Evolutionary conservation across 2,329 filamentous ascomycete genomes (phyloP).

Genomic region (Fusarium papillatum): DNA sequence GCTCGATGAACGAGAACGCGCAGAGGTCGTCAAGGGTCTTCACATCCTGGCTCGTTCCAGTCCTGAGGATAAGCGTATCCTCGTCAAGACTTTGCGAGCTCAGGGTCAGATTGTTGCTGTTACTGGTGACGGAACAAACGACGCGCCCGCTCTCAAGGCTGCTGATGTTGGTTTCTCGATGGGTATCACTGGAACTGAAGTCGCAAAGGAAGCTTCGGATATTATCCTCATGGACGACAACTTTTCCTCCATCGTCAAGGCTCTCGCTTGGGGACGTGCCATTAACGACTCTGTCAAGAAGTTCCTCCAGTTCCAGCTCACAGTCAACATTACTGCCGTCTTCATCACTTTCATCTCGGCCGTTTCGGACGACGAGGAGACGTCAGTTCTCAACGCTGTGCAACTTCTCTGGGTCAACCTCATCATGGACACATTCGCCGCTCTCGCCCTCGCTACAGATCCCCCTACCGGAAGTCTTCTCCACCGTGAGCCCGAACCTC

Average conservation of each 20-base stretch:
- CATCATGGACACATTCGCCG: slow-evolving; percentile 78
- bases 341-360: slow-evolving; percentile 74
- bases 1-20: slow-evolving; percentile 61
- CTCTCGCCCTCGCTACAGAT: slow-evolving; percentile 74
- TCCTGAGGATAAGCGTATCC: slow-evolving; percentile 76
- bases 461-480: slow-evolving; percentile 70
- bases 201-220: slow-evolving; percentile 74
- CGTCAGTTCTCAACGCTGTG: slow-evolving; percentile 74
- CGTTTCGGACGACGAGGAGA: slow-evolving; percentile 64
- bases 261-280: slow-evolving; percentile 75
- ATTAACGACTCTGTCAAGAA: slow-evolving; percentile 78
- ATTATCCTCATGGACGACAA: slow-evolving; percentile 78
- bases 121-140: slow-evolving; percentile 77
- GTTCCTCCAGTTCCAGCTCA: slow-evolving; percentile 78
- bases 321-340: slow-evolving; percentile 78
- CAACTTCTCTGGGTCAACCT: slow-evolving; percentile 79
- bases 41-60: slow-evolving; percentile 78
- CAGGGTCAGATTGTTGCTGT: slow-evolving; percentile 77
- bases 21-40: slow-evolving; percentile 70
- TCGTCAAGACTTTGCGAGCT: slow-evolving; percentile 74
- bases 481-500: slow-evolving; percentile 65
- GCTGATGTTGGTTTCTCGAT: slow-evolving; percentile 78
- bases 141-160: slow-evolving; percentile 74
- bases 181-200: slow-evolving; percentile 76
- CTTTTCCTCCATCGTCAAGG: slow-evolving; percentile 75